Percentiles rank a stretch among this genome's conserved stretches.
Conservation (phyloP, 2,329 filamentous ascomycete species). For the Trichoderma polysporum region DNA sequence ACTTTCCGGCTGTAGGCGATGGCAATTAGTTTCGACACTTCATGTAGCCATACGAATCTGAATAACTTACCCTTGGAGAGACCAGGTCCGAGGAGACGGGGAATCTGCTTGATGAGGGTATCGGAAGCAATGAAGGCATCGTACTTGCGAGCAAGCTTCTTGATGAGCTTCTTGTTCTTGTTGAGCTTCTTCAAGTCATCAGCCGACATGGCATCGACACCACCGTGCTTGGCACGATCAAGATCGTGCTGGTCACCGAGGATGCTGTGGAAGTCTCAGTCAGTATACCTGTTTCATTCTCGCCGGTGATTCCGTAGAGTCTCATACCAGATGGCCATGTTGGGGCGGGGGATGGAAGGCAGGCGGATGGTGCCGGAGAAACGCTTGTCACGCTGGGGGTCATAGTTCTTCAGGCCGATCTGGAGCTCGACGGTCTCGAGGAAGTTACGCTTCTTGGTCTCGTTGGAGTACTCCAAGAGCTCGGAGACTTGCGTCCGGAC, state of each 20-base stretch:
- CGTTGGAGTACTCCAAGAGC: conserved; percentile 88
- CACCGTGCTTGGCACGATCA: conserved; percentile 98
- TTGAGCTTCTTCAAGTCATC: conserved; percentile 99
- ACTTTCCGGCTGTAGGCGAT: conserved; percentile 81
- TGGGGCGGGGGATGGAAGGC: conserved; percentile 84
- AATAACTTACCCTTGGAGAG: conserved; percentile 79
- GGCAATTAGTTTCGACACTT: conserved; percentile 29
- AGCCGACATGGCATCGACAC: conserved; percentile 95
- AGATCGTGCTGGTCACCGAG: conserved; percentile 88
- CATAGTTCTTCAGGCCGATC: conserved; percentile 98
- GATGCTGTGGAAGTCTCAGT: conserved; percentile 42
- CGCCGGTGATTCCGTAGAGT: background rate
- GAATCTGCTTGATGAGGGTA: conserved; percentile 98
- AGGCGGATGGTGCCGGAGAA: conserved; percentile 99
- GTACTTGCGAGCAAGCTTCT: conserved; percentile 99
- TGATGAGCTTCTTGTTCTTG: conserved; percentile 99
- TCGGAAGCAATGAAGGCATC: conserved; percentile 98
- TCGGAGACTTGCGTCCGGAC: conserved; percentile 92
- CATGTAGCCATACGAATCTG: conserved; percentile 28
- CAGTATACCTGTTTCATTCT: background rate
- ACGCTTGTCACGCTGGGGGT: conserved; percentile 99
- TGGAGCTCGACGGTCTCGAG: conserved; percentile 89
- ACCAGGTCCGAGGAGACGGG: conserved; percentile 98
- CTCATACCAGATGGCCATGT: conserved; percentile 75
- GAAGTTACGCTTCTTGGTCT: conserved; percentile 99